Base-by-base conservation (phyloP, 2,329 filamentous ascomycete species). In the Trichoderma arundinaceum region DNA sequence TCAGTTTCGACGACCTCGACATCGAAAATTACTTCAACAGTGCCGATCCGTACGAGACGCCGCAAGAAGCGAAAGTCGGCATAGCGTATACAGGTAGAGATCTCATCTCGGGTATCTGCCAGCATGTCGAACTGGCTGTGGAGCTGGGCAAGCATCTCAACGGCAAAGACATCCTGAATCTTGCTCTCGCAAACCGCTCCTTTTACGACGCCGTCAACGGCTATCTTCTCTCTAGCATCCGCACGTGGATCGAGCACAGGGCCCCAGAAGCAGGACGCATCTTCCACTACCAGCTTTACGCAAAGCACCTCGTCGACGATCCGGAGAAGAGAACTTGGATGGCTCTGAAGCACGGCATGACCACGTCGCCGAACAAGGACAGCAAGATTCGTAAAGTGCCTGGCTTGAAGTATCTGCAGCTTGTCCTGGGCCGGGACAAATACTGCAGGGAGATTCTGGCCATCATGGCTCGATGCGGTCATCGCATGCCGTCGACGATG, bases 351-450 rank as follows among this genome's bases (percentile, higher is more conserved):
- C 65, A 59, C 15, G 62, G 63, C 35, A 66, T 32, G 10, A 41
- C 38, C 28, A 46, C 63, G 60, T 51, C 68, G 63, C 62, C 64
- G 13, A 53, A 52, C 15, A 68, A 54, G 46, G 66, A 57, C 58
- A 69, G 15, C 70, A 67, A 78, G 35, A 74, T 81, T 33, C 86
- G 82, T 53, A 76, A 76, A 22, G 82, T 91, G 1, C 90, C 91
- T 0, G 83, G 85, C 7, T 79, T 94, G 54, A 80, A 80, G 51
- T 95, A 90, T 84, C 80, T 92, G 7, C 81, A 85, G 65, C 88
- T 94, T 84, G 81, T 92, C 0, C 75, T 86, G 68, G 84, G 80
- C 66, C 83, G 89, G 10, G 79, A 90, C 69, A 78, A 80, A 44
- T 81, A 82, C 41, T 82, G 86, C 67, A 78, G 82, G 32, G 85